Percentiles rank a stretch among this genome's conserved stretches.
Conservation (phyloP, 306 rosid species). For the Prunus fruticosa region DNA sequence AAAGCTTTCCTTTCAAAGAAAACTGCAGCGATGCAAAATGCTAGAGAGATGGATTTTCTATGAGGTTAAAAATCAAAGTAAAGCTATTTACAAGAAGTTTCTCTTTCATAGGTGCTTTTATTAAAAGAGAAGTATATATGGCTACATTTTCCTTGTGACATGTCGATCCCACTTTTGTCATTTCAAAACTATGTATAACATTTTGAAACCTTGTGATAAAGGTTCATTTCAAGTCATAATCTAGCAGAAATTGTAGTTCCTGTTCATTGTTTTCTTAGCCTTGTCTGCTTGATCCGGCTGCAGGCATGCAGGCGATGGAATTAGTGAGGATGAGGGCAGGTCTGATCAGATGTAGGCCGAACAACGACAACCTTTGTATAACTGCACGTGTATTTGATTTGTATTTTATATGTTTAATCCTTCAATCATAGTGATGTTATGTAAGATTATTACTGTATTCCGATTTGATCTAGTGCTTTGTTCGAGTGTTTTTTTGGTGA, state of each 20-base stretch:
- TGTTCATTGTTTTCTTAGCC: not conserved
- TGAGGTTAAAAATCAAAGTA: not conserved
- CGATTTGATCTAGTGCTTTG: constrained; percentile 44
- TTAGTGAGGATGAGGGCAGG: constrained; percentile 69
- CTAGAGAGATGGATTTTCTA: not conserved
- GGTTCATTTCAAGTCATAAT: not conserved
- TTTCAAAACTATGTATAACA: not conserved
- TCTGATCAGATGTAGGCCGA: constrained; percentile 68
- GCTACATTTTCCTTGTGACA: not conserved
- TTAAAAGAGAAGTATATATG: not conserved
- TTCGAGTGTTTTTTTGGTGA: constrained; percentile 22
- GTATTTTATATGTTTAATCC: constrained; percentile 24
- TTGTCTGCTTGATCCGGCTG: not conserved
- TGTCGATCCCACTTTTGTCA: not conserved
- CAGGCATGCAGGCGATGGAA: constrained; percentile 89
- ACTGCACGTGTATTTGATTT: constrained; percentile 46
- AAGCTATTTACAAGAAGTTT: not conserved
- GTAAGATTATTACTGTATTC: constrained; percentile 35
- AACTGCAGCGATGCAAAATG: not conserved
- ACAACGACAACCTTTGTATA: constrained; percentile 16
- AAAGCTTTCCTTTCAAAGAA: not conserved
- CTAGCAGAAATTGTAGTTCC: not conserved
- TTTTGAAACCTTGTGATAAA: not conserved
- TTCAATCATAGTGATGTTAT: constrained; percentile 26
- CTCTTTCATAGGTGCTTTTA: not conserved